Base-by-base conservation (phyloP, 345 rosid species). In the Carallia brachiata region DNA sequence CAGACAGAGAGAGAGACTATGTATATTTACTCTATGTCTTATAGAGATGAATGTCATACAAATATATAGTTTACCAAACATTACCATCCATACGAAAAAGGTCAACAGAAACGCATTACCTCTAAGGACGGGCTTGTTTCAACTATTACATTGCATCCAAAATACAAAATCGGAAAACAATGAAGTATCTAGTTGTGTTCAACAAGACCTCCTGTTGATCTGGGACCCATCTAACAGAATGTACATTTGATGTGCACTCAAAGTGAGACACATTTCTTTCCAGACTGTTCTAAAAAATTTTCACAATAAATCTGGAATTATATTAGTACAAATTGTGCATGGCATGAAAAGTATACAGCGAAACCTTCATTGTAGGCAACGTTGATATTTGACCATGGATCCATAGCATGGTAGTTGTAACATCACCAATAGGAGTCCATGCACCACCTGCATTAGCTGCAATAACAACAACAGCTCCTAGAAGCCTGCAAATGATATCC, bases 351-450 rank as follows among this genome's bases (percentile, higher is more conserved):
- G 50, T 44, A 9, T 56, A 71, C 58, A 65, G 61, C 73, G 70
- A 59, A 44, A 91, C 98, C 97, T 86, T 86, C 88, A 94, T 94
- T 61, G 97, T 94, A 61, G 78, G 90, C 80, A 91, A 71, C 17
- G 96, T 90, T 69, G 96, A 78, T 80, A 91, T 81, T 66, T 94
- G 98, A 73, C 98, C 98, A 78, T 94, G 97, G 73, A 94, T 94
- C 98, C 98, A 94, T 36, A 94, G 84, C 97, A 94, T 94, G 62
- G 98, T 94, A 48, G 98, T 94, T 36, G 98, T 91, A 65, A 94
- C 98, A 84, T 94, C 97, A 70, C 98, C 97, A 52, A 89, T 94
- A n/a, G 98, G 98, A 77, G 98, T 91, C 97, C 98, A 94, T 12
- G 96, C 90, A 75, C 98, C 98, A 73, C 97, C 98, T 39, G 97